Base-by-base conservation (phyloP, 768 basidiomycete species). In the Mycena vitilis region DNA sequence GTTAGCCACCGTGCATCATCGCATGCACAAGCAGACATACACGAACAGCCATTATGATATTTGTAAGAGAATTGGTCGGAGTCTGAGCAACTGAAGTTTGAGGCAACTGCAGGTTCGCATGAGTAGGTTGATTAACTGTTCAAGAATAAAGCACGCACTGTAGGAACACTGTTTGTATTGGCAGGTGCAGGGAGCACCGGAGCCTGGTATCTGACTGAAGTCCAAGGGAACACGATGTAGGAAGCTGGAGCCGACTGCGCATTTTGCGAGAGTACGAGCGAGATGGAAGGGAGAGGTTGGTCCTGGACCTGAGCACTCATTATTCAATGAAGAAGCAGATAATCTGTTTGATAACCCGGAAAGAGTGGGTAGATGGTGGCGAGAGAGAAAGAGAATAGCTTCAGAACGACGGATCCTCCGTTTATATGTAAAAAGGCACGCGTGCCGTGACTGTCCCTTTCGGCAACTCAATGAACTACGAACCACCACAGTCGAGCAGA, bases 161-260 rank as follows among this genome's bases (percentile, higher is more conserved):
- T 36, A 16, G 44, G 44, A 38, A 37, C 13, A 22, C 34, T 30
- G 20, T 47, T 44, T n/a, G 23, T 16, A 18, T 16, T 55, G 0
- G 16, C 6, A 18, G 54, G n/a, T 4, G 20, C 12, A 11, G 36
- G 62, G 34, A 15, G 42, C 38, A 56, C 34, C 2, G 62, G 54
- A 6, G 54, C 30, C 23, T 55, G 53, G 62, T 63, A 63, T 8
- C 20, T 56, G 52, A 63, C 16, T 2, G 62, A n/a, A 6, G 49
- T 47, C 65, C 65, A 66, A 1, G 65, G 65, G 36, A 59, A 66
- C 7, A 66, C 58, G 1, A 60, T n/a, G 45, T 42, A 66, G 15
- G 53, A 36, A 38, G 62, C 20, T 5, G 30, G 49, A n/a, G 38
- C 23, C 7, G 34, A 42, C 30, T 66, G 65, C 13, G 52, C 42